These are phyloP conservation scores for Inga leiocalycina DNA, from an alignment of 306 rosid genomes.

Conservation along the genomic window DNA sequence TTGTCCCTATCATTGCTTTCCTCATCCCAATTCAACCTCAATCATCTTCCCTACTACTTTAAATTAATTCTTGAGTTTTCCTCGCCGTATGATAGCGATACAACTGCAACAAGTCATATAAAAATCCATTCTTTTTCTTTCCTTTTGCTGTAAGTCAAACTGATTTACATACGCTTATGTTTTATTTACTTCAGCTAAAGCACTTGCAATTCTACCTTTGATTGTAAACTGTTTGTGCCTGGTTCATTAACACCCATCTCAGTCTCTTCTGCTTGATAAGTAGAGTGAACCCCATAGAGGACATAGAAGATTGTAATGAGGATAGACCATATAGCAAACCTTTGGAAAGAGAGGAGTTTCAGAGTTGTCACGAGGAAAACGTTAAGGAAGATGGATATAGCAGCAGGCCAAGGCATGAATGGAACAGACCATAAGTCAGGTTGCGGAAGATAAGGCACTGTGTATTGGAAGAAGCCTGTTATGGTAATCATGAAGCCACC, in stretches of 20 bases:
- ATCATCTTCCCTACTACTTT: slow-evolving; percentile 12
- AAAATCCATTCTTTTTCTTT: background rate
- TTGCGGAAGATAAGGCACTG: slow-evolving; percentile 38
- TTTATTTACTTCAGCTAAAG: slow-evolving; percentile 23
- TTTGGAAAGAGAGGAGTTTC: slow-evolving; percentile 57
- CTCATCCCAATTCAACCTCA: slow-evolving; percentile 5
- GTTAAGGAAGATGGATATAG: slow-evolving; percentile 76
- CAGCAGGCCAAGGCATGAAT: slow-evolving; percentile 93
- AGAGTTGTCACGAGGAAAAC: slow-evolving; percentile 75
- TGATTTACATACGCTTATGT: background rate
- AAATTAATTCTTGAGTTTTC: slow-evolving; percentile 4
- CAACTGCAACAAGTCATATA: background rate
- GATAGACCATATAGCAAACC: slow-evolving; percentile 74
- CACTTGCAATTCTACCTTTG: slow-evolving; percentile 72
- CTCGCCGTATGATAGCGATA: background rate
- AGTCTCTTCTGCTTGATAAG: slow-evolving; percentile 77
- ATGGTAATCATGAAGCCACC: slow-evolving; percentile 51
- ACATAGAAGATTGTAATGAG: slow-evolving; percentile 75
- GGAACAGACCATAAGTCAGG: slow-evolving; percentile 70
- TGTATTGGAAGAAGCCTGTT: slow-evolving; percentile 63
- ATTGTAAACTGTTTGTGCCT: slow-evolving; percentile 47
- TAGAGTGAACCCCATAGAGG: slow-evolving; percentile 89
- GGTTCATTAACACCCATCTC: slow-evolving; percentile 44
- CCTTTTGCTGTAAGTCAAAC: background rate
- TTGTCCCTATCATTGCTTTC: slow-evolving; percentile 6